Evolutionary conservation across 2,329 filamentous ascomycete genomes (phyloP).

Genomic region (Microdochium paspali): DNA sequence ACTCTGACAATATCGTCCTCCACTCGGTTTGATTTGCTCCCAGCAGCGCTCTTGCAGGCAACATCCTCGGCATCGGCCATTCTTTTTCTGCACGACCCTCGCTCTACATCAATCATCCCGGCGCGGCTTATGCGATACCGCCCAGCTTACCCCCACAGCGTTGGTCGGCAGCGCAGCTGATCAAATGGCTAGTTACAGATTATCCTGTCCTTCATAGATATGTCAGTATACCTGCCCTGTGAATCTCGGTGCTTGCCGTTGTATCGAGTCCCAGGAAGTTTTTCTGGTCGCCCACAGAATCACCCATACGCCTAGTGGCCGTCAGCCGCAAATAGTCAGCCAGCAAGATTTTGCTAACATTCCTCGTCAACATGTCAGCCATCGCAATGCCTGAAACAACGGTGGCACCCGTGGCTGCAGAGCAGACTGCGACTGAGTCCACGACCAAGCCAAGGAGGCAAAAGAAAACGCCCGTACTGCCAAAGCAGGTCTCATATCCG

Average conservation of each 20-base stretch:
- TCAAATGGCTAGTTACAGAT: not conserved
- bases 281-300: too few relatives aligned
- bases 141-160: not conserved
- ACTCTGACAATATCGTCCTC: too few relatives aligned
- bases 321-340: too few relatives aligned
- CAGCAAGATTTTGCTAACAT: not conserved
- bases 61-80: not conserved
- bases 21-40: too few relatives aligned
- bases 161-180: not conserved
- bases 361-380: not conserved
- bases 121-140: not conserved
- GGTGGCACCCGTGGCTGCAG: not conserved
- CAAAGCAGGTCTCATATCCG: slow-evolving; percentile 46
- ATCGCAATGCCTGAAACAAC: not conserved
- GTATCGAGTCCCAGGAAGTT: too few relatives aligned
- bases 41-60: not conserved
- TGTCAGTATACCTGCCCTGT: not conserved
- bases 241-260: not conserved
- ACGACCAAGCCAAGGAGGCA: slow-evolving; percentile 11
- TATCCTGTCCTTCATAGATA: not conserved
- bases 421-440: not conserved
- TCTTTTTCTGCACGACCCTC: not conserved
- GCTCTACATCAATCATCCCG: not conserved
- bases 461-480: slow-evolving; percentile 30
- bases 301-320: too few relatives aligned